Conservation (phyloP, 75 land plant genomes). For the Selaginella tamariscina region DNA sequence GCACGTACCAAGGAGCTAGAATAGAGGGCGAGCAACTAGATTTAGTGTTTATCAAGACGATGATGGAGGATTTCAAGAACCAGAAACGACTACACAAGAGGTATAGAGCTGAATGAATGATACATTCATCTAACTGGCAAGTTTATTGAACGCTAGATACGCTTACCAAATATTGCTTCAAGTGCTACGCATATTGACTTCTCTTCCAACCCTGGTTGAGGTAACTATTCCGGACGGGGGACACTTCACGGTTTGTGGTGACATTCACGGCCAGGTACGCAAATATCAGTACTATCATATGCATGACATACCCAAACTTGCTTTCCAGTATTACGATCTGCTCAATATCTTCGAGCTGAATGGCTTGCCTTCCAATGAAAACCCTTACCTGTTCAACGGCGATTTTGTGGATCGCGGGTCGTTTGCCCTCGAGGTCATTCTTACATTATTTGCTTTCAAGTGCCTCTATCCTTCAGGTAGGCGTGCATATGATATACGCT, state of each 20-base stretch:
- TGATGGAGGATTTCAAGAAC: constrained; percentile 92
- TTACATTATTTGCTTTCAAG: constrained; percentile 93
- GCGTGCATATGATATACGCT: neutral
- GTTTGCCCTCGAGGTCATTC: constrained; percentile 88
- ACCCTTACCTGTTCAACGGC: constrained; percentile 95
- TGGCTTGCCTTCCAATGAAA: constrained; percentile 93
- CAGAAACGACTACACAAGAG: constrained; percentile 77
- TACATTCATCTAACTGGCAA: neutral
- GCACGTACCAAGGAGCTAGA: constrained; percentile 74
- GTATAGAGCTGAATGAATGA: too few species aligned
- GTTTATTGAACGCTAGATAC: constrained; percentile 37
- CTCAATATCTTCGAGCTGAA: constrained; percentile 92
- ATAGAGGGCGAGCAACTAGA: constrained; percentile 78
- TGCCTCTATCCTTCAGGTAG: constrained; percentile 89
- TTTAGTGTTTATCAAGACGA: constrained; percentile 74
- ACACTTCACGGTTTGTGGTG: constrained; percentile 93
- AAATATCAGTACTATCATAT: too few species aligned
- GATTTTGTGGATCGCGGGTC: constrained; percentile 99
- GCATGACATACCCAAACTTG: too few species aligned
- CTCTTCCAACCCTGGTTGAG: constrained; percentile 82
- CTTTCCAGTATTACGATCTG: constrained; percentile 91
- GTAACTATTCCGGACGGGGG: constrained; percentile 60
- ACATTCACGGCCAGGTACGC: constrained; percentile 99
- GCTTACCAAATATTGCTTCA: constrained; percentile 83
- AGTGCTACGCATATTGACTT: constrained; percentile 44